phyloP scores from a whole-genome alignment of 176 grass and related monocot genomes.

The Phyllostachys edulis region DNA sequence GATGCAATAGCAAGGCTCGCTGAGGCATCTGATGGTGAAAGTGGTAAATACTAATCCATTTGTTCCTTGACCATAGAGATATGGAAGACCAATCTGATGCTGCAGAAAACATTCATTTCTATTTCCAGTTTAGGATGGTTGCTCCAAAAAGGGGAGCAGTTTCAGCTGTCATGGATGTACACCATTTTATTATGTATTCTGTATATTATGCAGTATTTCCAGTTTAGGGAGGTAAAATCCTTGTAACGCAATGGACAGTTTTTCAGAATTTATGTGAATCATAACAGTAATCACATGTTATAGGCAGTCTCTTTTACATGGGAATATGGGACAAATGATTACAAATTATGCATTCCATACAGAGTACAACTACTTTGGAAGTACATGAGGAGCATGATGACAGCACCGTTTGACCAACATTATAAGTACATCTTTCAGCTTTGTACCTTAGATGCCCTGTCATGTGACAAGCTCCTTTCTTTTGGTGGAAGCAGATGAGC shows the following conservation, averaged over 20 bases:
- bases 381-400: not conserved
- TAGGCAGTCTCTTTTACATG: no score
- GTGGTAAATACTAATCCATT: constrained; percentile 75
- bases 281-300: not conserved
- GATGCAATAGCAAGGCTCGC: constrained; percentile 82
- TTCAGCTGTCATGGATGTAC: constrained; percentile 15
- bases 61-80: constrained; percentile 25
- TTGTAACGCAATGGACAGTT: constrained; percentile 21
- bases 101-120: constrained; percentile 8
- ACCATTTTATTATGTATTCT: not conserved
- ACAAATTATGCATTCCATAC: constrained; percentile 3
- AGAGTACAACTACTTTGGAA: not conserved
- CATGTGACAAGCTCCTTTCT: constrained; percentile 14
- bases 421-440: no score
- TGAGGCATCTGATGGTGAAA: constrained; percentile 88
- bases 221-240: not conserved
- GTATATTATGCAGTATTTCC: constrained; percentile 20
- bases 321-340: not conserved
- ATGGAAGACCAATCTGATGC: not conserved
- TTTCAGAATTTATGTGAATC: not conserved
- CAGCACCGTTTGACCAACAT: not conserved
- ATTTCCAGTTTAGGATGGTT: constrained; percentile 21
- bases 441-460: no score
- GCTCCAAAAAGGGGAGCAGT: not conserved
- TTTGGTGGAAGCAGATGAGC: constrained; percentile 50